A percentile compares a stretch with the other conserved stretches of the same genome.
These are phyloP conservation scores for Bryoerythrophyllum caledonicum DNA, from an alignment of 225 moss, liverwort and hornwort species.

Conservation along the genomic window DNA sequence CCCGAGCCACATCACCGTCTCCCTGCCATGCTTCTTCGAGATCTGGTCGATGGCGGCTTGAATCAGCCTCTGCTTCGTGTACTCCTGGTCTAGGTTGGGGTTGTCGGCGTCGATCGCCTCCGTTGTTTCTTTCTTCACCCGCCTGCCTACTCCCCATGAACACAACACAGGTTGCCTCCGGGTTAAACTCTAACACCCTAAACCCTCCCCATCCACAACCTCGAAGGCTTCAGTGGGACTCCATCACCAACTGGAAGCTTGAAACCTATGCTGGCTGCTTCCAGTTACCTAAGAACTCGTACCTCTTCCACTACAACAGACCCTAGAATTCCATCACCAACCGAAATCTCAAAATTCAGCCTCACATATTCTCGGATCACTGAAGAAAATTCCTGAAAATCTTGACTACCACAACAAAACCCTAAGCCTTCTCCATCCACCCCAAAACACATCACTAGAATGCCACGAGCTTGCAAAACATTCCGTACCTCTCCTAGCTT, in stretches of 20 bases:
- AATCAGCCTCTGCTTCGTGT: conserved; percentile 39
- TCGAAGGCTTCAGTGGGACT: background rate
- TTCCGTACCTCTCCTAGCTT: conserved; percentile 20
- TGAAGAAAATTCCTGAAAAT: too few relatives aligned
- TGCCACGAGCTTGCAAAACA: too few relatives aligned
- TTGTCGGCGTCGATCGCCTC: conserved; percentile 38
- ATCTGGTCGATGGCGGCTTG: conserved; percentile 74
- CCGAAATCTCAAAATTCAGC: too few relatives aligned
- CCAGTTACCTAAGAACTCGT: background rate
- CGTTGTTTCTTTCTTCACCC: conserved; percentile 38
- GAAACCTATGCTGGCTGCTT: background rate
- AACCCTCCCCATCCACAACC: conserved; percentile 11
- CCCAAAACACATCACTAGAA: too few relatives aligned
- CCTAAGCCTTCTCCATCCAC: too few relatives aligned
- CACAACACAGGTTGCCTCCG: too few relatives aligned
- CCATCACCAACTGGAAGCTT: background rate
- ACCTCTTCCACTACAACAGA: conserved; percentile 38
- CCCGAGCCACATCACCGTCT: conserved; percentile 84
- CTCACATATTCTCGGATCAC: too few relatives aligned
- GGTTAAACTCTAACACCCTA: conserved; percentile 24
- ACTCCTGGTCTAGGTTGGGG: conserved; percentile 39
- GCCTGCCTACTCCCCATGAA: conserved; percentile 40
- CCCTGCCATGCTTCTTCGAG: conserved; percentile 65
- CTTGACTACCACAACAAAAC: too few relatives aligned
- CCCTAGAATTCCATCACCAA: too few relatives aligned